Percentiles rank a stretch among this genome's conserved stretches.
phyloP scores from a whole-genome alignment of 768 basidiomycete species.

The Leccinum obscurum region DNA sequence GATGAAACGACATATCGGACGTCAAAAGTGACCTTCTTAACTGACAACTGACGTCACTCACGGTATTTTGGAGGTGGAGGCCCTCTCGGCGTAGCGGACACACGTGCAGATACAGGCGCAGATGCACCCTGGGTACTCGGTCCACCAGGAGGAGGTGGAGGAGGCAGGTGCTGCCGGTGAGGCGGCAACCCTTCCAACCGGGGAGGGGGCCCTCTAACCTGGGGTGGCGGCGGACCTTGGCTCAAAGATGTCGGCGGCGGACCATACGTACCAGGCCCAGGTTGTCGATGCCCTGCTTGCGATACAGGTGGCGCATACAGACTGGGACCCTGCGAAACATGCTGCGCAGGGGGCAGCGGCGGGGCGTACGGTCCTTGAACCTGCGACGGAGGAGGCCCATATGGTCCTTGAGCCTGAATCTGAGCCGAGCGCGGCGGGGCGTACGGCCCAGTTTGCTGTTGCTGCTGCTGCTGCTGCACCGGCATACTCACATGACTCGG shows the following conservation, averaged over 20 bases:
- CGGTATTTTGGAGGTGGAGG: conserved; percentile 58
- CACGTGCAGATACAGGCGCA: conserved; percentile 29
- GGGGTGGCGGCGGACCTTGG: conserved; percentile 31
- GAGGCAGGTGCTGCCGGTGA: conserved; percentile 22
- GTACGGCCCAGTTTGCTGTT: conserved; percentile 28
- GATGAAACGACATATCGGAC: background rate
- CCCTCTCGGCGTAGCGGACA: conserved; percentile 36
- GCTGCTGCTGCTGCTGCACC: conserved; percentile 18
- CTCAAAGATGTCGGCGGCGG: conserved; percentile 27
- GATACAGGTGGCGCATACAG: conserved; percentile 23
- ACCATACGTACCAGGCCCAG: conserved; percentile 25
- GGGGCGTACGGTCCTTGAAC: conserved; percentile 15
- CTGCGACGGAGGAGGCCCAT: conserved; percentile 33
- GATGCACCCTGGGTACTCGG: conserved; percentile 25
- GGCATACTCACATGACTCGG: conserved; percentile 16
- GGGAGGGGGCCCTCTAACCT: conserved; percentile 30
- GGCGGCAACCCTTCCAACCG: conserved; percentile 25
- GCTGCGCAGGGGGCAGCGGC: conserved; percentile 12
- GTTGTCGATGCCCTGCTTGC: conserved; percentile 13
- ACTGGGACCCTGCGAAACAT: background rate
- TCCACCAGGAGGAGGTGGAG: conserved; percentile 31
- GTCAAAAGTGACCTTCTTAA: background rate
- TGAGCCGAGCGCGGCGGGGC: conserved; percentile 21
- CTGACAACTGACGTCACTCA: conserved; percentile 35
- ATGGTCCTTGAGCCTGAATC: conserved; percentile 8